Base-by-base conservation (phyloP, 208 protist genomes). In the Wallacemonas rigidus region DNA sequence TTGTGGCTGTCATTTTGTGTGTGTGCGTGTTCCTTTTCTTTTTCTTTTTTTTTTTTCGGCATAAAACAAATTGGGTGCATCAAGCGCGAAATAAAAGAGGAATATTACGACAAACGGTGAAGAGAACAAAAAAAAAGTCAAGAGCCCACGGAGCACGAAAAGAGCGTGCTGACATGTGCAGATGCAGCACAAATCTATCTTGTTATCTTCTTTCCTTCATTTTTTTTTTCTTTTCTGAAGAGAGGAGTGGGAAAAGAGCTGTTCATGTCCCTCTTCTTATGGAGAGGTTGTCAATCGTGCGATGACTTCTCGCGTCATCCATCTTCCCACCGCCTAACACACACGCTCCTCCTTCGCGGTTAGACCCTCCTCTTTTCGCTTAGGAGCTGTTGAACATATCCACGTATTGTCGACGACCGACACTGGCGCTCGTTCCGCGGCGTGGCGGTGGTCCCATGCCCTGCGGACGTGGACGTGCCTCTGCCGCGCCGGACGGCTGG, bases 341-440 rank as follows among this genome's bases (percentile, higher is more conserved):
- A 0, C 26, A 26, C 26, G 26, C 26, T 26, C 26, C 26, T 26
- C 26, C 26, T 26, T 26, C 26, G 26, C 26, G 26, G 26, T 26
- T 26, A 26, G 26, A 26, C 26, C 26, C 26, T 26, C 0, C 26
- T 26, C 12, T 12, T 14, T 50, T 50, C 8, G 14, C 15, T 48
- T 65, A 60, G 61, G 12, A 36, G 55, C 43, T 87, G 71, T 92
- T 94, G 69, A 94, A 92, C 80, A 87, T 88, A 57, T 95, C 88
- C n/a, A 91, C 87, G 67, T 95, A 95, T 73, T 91, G 86, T 68
- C 82, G 77, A 8, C 80, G 75, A 7, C 71, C 68, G 45, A 43
- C 73, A 11, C 60, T 67, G 17, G 68, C 75, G 6, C 67, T 48
- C 11, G 56, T 48, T 11, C 75, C 58, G 35, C 26, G 26, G 26